Conservation (phyloP, 768 basidiomycete genomes). For the Heimioporus sp. region DNA sequence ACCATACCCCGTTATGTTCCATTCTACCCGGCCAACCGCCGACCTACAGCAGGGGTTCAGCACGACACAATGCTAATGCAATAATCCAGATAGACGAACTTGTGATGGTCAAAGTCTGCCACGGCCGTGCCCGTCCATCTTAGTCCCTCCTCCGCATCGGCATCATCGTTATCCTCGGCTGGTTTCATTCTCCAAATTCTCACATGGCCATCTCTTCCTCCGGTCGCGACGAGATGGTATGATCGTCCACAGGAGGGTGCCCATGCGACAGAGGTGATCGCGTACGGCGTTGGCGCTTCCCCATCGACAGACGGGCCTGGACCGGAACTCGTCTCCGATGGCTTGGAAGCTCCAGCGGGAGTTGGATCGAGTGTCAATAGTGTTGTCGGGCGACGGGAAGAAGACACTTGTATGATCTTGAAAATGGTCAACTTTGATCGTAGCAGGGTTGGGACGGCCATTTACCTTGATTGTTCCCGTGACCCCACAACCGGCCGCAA, state of each 20-base stretch:
- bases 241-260: constrained; percentile 92
- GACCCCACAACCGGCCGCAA: constrained; percentile 75
- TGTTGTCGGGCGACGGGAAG: constrained; percentile 62
- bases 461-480: constrained; percentile 75
- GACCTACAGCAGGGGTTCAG: constrained; percentile 43
- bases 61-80: neutral
- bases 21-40: constrained; percentile 83
- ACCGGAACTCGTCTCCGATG: constrained; percentile 21
- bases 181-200: constrained; percentile 87
- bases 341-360: constrained; percentile 27
- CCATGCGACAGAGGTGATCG: constrained; percentile 88
- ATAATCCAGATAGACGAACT: constrained; percentile 37
- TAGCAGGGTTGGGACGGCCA: neutral
- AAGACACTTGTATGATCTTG: constrained; percentile 73
- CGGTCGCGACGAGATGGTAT: constrained; percentile 93
- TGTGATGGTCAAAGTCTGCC: constrained; percentile 87
- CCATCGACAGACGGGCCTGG: constrained; percentile 26
- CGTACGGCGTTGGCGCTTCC: constrained; percentile 44
- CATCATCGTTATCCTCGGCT: constrained; percentile 41
- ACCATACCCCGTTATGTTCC: constrained; percentile 84
- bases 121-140: constrained; percentile 76
- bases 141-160: constrained; percentile 40
- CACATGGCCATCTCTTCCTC: constrained; percentile 82
- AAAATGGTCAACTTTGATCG: no score
- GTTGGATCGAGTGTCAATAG: constrained; percentile 55